phyloP scores from a whole-genome alignment of 495 filamentous ascomycete species.

The Aspergillus saccharolyticus region DNA sequence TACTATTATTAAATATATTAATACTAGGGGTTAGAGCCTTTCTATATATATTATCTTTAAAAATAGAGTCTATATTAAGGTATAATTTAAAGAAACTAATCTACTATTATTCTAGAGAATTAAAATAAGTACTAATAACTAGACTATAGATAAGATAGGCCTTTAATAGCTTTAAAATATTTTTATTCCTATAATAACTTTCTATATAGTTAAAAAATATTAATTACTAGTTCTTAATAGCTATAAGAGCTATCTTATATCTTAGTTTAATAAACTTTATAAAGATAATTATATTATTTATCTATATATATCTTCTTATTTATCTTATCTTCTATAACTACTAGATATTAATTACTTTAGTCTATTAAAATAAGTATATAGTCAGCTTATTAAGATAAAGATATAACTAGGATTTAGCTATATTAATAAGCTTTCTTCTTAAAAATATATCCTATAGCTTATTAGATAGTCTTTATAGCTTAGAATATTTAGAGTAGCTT shows the following conservation, averaged over 20 bases:
- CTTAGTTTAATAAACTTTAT: conserved; percentile 20
- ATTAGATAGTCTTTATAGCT: too few relatives aligned
- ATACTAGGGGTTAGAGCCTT: too few relatives aligned
- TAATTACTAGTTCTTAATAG: conserved; percentile 27
- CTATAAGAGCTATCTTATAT: conserved; percentile 22
- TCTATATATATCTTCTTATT: conserved; percentile 20
- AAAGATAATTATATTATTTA: conserved; percentile 18
- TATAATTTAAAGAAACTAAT: conserved; percentile 22
- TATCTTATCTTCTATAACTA: too few relatives aligned
- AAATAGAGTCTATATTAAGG: conserved; percentile 19
- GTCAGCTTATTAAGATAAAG: too few relatives aligned
- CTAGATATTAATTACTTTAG: background rate
- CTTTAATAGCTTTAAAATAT: conserved; percentile 14
- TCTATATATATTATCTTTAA: too few relatives aligned
- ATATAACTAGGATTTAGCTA: too few relatives aligned
- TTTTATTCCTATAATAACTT: conserved; percentile 15
- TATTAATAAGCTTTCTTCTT: too few relatives aligned
- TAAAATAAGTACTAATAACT: conserved; percentile 25
- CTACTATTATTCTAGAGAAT: conserved; percentile 26
- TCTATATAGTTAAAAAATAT: conserved; percentile 8
- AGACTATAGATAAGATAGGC: conserved; percentile 27
- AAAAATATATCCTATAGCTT: too few relatives aligned
- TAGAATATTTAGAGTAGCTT: too few relatives aligned
- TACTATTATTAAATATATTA: too few relatives aligned
- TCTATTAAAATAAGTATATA: background rate